Evolutionary conservation across 2,329 filamentous ascomycete genomes (phyloP).

Genomic region (Fusarium chlamydosporum): DNA sequence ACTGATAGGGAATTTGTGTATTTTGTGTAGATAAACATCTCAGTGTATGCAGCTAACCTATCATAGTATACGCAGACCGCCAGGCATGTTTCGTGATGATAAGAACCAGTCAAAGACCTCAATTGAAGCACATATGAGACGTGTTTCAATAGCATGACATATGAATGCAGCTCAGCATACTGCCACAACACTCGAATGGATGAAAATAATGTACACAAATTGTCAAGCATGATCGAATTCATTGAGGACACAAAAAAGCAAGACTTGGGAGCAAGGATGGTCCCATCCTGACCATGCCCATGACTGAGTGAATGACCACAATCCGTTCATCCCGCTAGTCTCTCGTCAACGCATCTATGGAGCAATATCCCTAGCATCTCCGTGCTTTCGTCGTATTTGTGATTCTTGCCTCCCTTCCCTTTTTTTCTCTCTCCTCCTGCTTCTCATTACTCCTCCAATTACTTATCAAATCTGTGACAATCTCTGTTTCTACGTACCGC

Average conservation of each 20-base stretch:
- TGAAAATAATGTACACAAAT: slow-evolving; percentile 1
- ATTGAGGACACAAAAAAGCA: slow-evolving; percentile 17
- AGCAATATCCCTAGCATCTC: slow-evolving; percentile 30
- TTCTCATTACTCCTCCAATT: slow-evolving; percentile 25
- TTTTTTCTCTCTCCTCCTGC: slow-evolving; percentile 20
- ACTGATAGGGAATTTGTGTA: background rate
- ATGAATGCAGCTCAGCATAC: background rate
- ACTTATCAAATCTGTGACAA: slow-evolving; percentile 23
- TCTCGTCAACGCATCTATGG: slow-evolving; percentile 18
- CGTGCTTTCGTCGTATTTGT: slow-evolving; percentile 33
- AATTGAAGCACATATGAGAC: slow-evolving; percentile 32
- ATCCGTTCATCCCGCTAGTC: slow-evolving; percentile 42
- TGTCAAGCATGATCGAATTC: slow-evolving; percentile 11
- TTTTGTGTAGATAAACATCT: slow-evolving; percentile 14
- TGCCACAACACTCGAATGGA: slow-evolving; percentile 3
- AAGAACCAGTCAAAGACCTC: slow-evolving; percentile 30
- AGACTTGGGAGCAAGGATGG: slow-evolving; percentile 27
- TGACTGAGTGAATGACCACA: slow-evolving; percentile 24
- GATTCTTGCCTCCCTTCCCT: slow-evolving; percentile 26
- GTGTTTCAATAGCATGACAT: slow-evolving; percentile 24
- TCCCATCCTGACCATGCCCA: slow-evolving; percentile 21
- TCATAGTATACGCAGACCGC: slow-evolving; percentile 23
- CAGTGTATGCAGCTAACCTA: slow-evolving; percentile 17
- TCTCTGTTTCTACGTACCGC: slow-evolving; percentile 15
- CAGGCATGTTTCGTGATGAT: slow-evolving; percentile 27